Conservation (phyloP, 371 early-diverging fungal species). For the Mortierella sp. region DNA sequence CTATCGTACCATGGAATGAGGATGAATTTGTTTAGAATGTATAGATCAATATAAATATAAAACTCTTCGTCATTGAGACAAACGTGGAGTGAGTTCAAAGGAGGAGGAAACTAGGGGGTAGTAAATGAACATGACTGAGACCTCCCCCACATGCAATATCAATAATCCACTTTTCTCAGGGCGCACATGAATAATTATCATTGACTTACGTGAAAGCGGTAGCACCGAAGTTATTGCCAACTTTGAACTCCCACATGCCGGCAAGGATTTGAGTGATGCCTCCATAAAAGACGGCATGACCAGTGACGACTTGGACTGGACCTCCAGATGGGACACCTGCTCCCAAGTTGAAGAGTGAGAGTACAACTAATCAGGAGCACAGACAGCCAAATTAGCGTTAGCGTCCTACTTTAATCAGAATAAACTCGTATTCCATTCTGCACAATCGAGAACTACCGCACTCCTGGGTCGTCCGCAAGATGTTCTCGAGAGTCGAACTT, state of each 20-base stretch:
- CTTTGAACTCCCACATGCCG: constrained; percentile 88
- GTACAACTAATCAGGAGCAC: constrained; percentile 23
- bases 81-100: background rate
- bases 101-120: background rate
- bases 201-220: constrained; percentile 74
- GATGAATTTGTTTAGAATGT: background rate
- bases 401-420: background rate
- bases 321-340: constrained; percentile 54
- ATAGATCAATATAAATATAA: background rate
- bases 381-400: background rate
- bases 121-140: background rate
- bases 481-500: constrained; percentile 3
- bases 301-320: constrained; percentile 60
- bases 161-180: background rate
- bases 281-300: constrained; percentile 85
- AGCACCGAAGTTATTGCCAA: constrained; percentile 86
- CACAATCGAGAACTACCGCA: background rate
- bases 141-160: no score
- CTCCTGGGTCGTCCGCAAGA: background rate
- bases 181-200: background rate
- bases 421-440: background rate
- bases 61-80: background rate
- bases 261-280: constrained; percentile 67
- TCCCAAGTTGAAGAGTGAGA: constrained; percentile 49
- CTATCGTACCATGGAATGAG: constrained; percentile 33